A percentile compares a stretch with the other conserved stretches of the same genome.
Evolutionary conservation across 208 protist species (phyloP).

Genomic region (Leishmania major): DNA sequence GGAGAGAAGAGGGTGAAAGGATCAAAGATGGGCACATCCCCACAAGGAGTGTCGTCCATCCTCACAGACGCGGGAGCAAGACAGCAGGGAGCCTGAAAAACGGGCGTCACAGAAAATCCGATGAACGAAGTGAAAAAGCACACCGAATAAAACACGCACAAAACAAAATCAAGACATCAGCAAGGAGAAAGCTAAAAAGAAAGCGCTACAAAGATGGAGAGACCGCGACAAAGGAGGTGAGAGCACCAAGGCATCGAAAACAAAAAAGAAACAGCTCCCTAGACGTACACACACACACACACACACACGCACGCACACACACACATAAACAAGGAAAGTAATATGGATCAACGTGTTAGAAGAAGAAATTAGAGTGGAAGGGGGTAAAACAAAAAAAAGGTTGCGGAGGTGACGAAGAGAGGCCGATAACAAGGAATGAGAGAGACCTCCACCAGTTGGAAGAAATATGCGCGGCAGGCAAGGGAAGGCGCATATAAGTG

Average conservation of each 20-base stretch:
- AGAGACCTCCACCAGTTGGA: neutral
- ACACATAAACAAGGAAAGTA: neutral
- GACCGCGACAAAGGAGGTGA: neutral
- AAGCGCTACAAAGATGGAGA: neutral
- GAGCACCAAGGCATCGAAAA: neutral
- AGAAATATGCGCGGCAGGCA: neutral
- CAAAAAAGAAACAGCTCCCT: neutral
- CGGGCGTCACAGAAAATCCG: neutral
- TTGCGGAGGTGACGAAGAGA: neutral
- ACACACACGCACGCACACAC: neutral
- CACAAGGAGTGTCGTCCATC: neutral
- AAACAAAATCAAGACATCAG: neutral
- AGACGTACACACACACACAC: neutral
- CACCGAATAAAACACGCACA: neutral
- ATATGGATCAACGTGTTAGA: neutral
- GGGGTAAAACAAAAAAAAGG: slow-evolving; percentile 7
- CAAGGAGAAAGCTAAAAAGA: neutral
- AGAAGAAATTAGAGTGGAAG: neutral
- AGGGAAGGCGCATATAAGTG: neutral
- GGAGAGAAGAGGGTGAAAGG: neutral
- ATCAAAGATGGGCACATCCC: neutral
- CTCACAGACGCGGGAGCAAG: neutral
- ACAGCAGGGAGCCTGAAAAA: neutral
- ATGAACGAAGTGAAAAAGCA: neutral
- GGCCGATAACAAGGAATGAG: neutral